Evolutionary conservation across 1,284 basidiomycete species (phyloP).

Genomic region (Puccinia novopanici): DNA sequence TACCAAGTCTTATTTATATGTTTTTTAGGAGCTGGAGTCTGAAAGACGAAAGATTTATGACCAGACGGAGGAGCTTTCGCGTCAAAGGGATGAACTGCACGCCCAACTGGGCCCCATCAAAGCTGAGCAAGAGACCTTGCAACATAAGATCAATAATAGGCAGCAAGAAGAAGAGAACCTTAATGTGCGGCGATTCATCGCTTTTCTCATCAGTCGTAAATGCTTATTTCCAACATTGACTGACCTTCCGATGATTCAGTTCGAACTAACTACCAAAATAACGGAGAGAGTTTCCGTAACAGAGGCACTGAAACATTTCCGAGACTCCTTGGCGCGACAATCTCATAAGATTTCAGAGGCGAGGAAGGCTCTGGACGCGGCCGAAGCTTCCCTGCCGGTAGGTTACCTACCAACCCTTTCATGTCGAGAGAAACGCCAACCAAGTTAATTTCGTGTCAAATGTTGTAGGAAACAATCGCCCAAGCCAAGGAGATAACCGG

Average conservation of each 20-base stretch:
- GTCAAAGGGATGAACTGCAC: not conserved
- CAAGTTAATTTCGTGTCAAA: too few relatives aligned
- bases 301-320: conserved; percentile 24
- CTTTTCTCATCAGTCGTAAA: not conserved
- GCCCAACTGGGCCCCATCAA: conserved; percentile 4
- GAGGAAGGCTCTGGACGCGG: not conserved
- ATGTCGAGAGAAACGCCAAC: too few relatives aligned
- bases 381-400: conserved; percentile 8
- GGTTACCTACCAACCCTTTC: not conserved
- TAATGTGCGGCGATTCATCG: not conserved
- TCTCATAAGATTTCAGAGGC: not conserved
- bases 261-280: conserved; percentile 4
- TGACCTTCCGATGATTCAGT: not conserved
- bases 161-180: conserved; percentile 19
- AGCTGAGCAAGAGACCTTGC: conserved; percentile 22
- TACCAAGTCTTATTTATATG: not conserved
- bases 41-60: conserved; percentile 16
- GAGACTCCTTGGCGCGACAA: conserved; percentile 9
- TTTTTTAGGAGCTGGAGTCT: conserved; percentile 18
- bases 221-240: conserved; percentile 9
- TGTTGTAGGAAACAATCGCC: conserved; percentile 5
- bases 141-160: conserved; percentile 8
- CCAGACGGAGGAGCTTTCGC: conserved; percentile 12
- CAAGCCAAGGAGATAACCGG: conserved; percentile 32
- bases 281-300: not conserved